Evolutionary conservation across 805 yeast genomes (phyloP).

Genomic region (Ogataea glucozyma): DNA sequence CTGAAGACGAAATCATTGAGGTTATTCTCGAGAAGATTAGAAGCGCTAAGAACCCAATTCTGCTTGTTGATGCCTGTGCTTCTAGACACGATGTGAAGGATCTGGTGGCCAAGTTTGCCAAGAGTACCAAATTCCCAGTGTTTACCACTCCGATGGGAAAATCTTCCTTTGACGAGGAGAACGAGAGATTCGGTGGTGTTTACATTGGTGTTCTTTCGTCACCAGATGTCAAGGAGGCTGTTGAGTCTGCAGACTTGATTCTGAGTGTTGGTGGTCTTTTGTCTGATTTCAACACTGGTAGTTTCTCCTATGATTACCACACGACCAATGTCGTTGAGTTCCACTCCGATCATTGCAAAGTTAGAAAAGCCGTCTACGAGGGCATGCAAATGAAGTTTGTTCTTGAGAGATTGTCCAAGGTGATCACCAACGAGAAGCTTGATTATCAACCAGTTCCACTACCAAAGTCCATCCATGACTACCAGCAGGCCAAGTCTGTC

Average conservation of each 20-base stretch:
- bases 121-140: conserved; percentile 73
- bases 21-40: conserved; percentile 51
- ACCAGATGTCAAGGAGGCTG: conserved; percentile 70
- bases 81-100: conserved; percentile 67
- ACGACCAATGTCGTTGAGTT: conserved; percentile 76
- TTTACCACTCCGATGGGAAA: conserved; percentile 92
- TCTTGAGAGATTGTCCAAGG: conserved; percentile 43
- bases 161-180: conserved; percentile 70
- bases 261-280: conserved; percentile 79
- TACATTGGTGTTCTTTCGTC: conserved; percentile 80
- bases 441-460: conserved; percentile 54
- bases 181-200: conserved; percentile 78
- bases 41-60: conserved; percentile 66
- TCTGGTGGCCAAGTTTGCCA: conserved; percentile 65
- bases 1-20: conserved; percentile 64
- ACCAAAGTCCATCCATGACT: conserved; percentile 42
- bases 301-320: conserved; percentile 73
- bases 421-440: conserved; percentile 36
- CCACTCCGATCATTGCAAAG: conserved; percentile 75
- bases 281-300: conserved; percentile 90
- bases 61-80: conserved; percentile 87
- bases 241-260: conserved; percentile 73
- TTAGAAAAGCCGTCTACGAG: conserved; percentile 68
- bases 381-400: conserved; percentile 70
- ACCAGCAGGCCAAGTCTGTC: conserved; percentile 48